Evolutionary conservation across 2,329 filamentous ascomycete species (phyloP), one percentile per base, ranked within the genome.

Genomic region (Fusarium kyushuense): DNA sequence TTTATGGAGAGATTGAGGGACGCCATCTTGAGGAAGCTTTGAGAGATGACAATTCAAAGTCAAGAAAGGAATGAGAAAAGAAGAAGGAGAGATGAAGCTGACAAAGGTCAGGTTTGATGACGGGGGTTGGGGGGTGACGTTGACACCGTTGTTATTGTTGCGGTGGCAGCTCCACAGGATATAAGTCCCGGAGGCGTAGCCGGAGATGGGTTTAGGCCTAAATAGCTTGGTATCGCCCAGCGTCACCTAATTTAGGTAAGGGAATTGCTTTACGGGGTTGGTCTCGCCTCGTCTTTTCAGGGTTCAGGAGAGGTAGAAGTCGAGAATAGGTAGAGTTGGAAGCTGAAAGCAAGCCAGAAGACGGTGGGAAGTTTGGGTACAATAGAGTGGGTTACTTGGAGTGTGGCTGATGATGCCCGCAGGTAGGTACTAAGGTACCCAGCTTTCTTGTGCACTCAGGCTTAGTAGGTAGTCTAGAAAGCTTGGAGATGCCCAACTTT

Each of bases 1-100:
- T 94, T 92, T 77, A 87, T 88, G 67, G 92, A 94, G 55, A 93
- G 84, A 75, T 94, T 94, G 72, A 94, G 84, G 62, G 92, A 92
- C 64, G 92, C 90, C 92, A 96, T 96, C 72, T 71, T 79, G 73
- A 61, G 36, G 42, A 42, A 54, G 43, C 47, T 65, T 56, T 65
- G 42, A 21, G 35, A 70, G 45, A 49, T 62, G 57, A 36, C 42
- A 55, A 45, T 41, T 41, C 57, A 56, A 49, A 63, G 67, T 65
- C 63, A 59, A 55, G 65, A 35, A 58, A 13, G 54, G 33, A 35
- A 38, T 38, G 25, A 17, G 47, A 19, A 40, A 36, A 35, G 46
- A 49, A 38, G 17, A 49, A 49, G 32, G 32, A 46, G 30, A 65
- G 72, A 63, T 57, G 62, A 56, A 70, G 69, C 65, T 72, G 72